These are phyloP conservation scores for Rachicladosporium sp. DNA, from an alignment of 2,329 filamentous ascomycete species.

Conservation along the genomic window DNA sequence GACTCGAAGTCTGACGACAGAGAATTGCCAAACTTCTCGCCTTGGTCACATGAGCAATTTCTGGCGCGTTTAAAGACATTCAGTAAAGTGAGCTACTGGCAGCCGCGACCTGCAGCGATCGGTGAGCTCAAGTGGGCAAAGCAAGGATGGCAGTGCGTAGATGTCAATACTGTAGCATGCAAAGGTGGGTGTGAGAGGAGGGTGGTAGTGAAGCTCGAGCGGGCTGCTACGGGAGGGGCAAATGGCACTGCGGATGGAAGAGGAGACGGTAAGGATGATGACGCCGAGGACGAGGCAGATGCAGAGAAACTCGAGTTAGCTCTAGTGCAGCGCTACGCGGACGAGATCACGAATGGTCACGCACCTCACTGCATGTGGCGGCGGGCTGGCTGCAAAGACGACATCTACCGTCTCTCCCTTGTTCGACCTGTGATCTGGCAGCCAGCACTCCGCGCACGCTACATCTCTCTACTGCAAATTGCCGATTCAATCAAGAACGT, in stretches of 20 bases:
- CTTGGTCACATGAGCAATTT: constrained; percentile 73
- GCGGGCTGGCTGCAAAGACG: constrained; percentile 68
- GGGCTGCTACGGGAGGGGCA: constrained; percentile 28
- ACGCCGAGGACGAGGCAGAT: constrained; percentile 33
- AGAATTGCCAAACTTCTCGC: constrained; percentile 59
- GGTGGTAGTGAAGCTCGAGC: constrained; percentile 64
- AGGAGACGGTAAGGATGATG: constrained; percentile 33
- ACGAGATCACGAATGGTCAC: constrained; percentile 63
- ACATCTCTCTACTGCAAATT: constrained; percentile 15
- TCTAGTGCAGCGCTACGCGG: constrained; percentile 63
- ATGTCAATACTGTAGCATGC: constrained; percentile 73
- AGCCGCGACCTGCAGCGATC: constrained; percentile 75
- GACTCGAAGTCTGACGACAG: constrained; percentile 4
- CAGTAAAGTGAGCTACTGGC: constrained; percentile 83
- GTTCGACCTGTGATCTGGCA: constrained; percentile 25
- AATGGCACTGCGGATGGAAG: background rate
- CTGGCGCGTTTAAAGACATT: constrained; percentile 74
- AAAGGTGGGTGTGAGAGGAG: constrained; percentile 69
- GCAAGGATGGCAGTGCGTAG: constrained; percentile 77
- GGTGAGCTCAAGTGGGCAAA: constrained; percentile 93
- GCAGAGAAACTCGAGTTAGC: constrained; percentile 38
- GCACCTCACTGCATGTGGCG: constrained; percentile 76
- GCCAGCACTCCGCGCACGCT: constrained; percentile 18
- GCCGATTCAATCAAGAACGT: constrained; percentile 16
- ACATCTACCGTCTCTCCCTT: constrained; percentile 49